Evolutionary conservation across 805 yeast species (phyloP).

Genomic region (Ogataea corticis): DNA sequence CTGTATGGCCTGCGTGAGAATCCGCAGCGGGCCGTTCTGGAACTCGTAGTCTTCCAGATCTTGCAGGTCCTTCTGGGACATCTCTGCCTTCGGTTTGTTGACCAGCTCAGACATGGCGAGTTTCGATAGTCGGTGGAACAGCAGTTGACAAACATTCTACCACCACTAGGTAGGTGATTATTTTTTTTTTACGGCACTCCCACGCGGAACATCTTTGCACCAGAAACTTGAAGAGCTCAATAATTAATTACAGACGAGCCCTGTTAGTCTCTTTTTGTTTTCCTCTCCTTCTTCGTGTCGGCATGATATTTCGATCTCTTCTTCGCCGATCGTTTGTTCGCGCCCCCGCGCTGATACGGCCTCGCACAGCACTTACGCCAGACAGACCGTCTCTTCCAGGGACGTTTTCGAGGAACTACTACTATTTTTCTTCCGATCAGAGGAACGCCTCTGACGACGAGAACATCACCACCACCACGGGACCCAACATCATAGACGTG

Average conservation of each 20-base stretch:
- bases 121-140: neutral
- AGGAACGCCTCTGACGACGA: conserved; percentile 12
- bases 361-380: too few species aligned
- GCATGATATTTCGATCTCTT: too few species aligned
- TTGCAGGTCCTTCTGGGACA: conserved; percentile 75
- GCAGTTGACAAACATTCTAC: too few species aligned
- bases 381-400: too few species aligned
- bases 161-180: too few species aligned
- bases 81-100: conserved; percentile 76
- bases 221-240: neutral
- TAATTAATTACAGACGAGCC: too few species aligned
- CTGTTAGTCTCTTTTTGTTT: too few species aligned
- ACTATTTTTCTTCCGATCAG: neutral
- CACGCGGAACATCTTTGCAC: conserved; percentile 1
- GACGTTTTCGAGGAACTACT: neutral
- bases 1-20: conserved; percentile 80
- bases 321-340: too few species aligned
- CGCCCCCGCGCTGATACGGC: too few species aligned
- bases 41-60: conserved; percentile 89
- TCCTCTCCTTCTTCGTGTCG: too few species aligned
- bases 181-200: neutral
- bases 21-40: conserved; percentile 85
- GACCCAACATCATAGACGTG: conserved; percentile 29
- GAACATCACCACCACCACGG: conserved; percentile 16
- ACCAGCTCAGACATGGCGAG: conserved; percentile 47